Evolutionary conservation across 805 yeast genomes (phyloP), one percentile per base, ranked within the genome.

Genomic region (Lipomyces japonicus): DNA sequence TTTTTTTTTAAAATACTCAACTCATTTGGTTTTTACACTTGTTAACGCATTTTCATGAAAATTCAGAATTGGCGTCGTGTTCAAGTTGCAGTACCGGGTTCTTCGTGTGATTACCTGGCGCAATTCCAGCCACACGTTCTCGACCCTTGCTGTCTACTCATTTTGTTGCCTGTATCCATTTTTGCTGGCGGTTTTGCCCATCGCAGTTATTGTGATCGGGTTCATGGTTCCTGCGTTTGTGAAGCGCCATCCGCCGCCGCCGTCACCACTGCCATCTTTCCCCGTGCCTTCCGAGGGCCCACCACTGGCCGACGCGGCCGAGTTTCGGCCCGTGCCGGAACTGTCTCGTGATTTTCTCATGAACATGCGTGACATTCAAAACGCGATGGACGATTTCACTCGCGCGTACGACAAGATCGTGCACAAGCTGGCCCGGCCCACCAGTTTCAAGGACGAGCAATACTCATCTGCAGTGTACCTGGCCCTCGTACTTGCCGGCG

Each of bases 21-120:
- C 40, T 26, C 18, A 39, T 30, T 14, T 12, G 19, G 18, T 1
- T 5, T 42, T 25, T 10, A 19, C 18, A 12, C 18, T 10, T 36
- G 10, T 18, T 10, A 39, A 25, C n/a, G 37, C 19, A 39, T 39
- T 9, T 14, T 39, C 14, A 14, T 22, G 9, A 19, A 16, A 4
- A 10, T 61, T 67, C 10, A 75, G 79, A 47, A 72, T 82, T 72
- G 78, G 82, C 25, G 68, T 71, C 0, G 61, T 84, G 7, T 82
- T 85, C 58, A 75, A 70, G 37, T 49, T 81, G 1, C 91, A 85
- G 59, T 82, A 82, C 57, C 79, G 80, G 1, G 37, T 82, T 1
- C 71, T 81, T 4, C 77, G 79, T 43, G 63, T 85, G 0, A 51
- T 86, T 22, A 77, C 86, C 3, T 90, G 97, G 97, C 78, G 80